Conservation (phyloP, 2,329 filamentous ascomycete genomes). For the Scytalidium lignicola region DNA sequence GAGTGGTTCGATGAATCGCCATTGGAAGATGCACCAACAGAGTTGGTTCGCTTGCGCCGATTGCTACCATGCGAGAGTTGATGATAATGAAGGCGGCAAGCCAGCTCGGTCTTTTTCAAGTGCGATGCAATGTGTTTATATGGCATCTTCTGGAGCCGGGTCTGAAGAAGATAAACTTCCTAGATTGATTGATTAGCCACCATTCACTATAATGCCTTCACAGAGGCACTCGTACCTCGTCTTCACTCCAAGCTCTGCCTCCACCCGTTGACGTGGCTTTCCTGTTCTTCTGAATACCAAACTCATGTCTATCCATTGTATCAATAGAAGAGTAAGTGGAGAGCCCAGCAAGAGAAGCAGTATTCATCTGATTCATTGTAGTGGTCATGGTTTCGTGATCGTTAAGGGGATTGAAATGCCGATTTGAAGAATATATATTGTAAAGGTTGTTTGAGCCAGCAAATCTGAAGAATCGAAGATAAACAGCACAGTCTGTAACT, state of each 20-base stretch:
- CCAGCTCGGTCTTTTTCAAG: slow-evolving; percentile 81
- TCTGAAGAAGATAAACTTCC: slow-evolving; percentile 81
- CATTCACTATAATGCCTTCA: background rate
- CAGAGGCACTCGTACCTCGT: slow-evolving; percentile 54
- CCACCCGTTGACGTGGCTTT: slow-evolving; percentile 68
- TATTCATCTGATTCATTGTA: slow-evolving; percentile 28
- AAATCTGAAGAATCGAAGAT: slow-evolving; percentile 25
- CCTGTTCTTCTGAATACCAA: slow-evolving; percentile 58
- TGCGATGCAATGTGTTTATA: slow-evolving; percentile 86
- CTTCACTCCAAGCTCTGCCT: slow-evolving; percentile 78
- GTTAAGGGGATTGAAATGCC: slow-evolving; percentile 13
- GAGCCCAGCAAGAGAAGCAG: slow-evolving; percentile 19
- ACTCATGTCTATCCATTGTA: slow-evolving; percentile 52
- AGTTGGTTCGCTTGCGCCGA: slow-evolving; percentile 70
- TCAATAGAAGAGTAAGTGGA: slow-evolving; percentile 38
- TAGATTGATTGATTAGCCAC: slow-evolving; percentile 29
- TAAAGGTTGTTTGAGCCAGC: slow-evolving; percentile 24
- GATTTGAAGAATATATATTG: slow-evolving; percentile 9
- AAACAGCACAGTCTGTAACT: background rate
- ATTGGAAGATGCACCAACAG: slow-evolving; percentile 62
- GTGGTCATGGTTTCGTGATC: slow-evolving; percentile 27
- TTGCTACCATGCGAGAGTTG: slow-evolving; percentile 79
- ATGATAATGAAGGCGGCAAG: slow-evolving; percentile 82
- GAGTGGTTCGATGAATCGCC: slow-evolving; percentile 39
- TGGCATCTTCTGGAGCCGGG: slow-evolving; percentile 80